These are phyloP conservation scores for Elsinoe batatas DNA, from an alignment of 2,329 filamentous ascomycete genomes.

Conservation along the genomic window DNA sequence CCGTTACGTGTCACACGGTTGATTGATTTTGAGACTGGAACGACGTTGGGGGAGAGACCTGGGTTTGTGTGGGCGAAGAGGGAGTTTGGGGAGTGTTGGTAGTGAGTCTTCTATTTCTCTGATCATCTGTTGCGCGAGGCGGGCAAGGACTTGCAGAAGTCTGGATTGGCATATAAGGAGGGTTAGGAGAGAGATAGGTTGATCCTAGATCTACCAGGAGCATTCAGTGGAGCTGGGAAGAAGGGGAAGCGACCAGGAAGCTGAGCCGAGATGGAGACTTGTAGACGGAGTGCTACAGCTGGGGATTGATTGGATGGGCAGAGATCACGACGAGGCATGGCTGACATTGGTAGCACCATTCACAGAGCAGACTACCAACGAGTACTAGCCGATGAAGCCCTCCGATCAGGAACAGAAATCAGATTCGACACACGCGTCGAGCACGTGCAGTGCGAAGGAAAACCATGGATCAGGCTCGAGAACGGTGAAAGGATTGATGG, in stretches of 20 bases:
- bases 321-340: not conserved
- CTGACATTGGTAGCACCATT: not conserved
- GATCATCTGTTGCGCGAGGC: not conserved
- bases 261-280: too few species aligned
- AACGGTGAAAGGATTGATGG: not conserved
- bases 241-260: too few species aligned
- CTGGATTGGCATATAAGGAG: too few species aligned
- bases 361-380: conserved; percentile 8
- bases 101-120: not conserved
- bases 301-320: too few species aligned
- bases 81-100: conserved; percentile 7
- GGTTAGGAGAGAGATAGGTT: too few species aligned
- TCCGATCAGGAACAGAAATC: not conserved
- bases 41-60: not conserved
- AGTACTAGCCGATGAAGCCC: conserved; percentile 3
- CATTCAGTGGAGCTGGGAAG: too few species aligned
- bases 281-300: too few species aligned
- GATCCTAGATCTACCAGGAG: too few species aligned
- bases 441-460: not conserved
- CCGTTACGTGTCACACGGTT: not conserved
- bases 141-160: too few species aligned
- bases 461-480: not conserved
- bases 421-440: not conserved
- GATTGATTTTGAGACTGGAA: not conserved
- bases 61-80: not conserved